phyloP scores from a whole-genome alignment of 2,329 filamentous ascomycete genomes.

The Periglandula ipomoeae region DNA sequence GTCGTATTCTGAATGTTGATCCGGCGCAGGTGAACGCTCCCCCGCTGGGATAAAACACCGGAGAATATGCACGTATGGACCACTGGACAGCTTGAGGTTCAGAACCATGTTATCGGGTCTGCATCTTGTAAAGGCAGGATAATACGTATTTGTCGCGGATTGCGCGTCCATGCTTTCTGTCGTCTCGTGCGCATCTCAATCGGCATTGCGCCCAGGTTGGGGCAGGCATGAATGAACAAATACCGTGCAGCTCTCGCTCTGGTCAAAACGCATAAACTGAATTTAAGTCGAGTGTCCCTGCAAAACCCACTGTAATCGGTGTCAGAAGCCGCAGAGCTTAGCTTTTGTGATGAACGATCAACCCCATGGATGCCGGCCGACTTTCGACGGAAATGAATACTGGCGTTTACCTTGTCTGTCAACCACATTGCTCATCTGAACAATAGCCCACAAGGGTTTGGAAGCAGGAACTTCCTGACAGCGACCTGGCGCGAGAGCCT shows the following conservation, averaged over 20 bases:
- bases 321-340: too few species aligned
- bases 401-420: background rate
- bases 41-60: background rate
- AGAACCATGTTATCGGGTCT: background rate
- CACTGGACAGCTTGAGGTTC: background rate
- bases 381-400: background rate
- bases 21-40: background rate
- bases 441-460: background rate
- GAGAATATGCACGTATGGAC: background rate
- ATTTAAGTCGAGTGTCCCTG: too few species aligned
- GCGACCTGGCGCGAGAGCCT: background rate
- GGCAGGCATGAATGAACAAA: too few species aligned
- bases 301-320: too few species aligned
- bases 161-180: background rate
- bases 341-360: too few species aligned
- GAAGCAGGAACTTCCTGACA: background rate
- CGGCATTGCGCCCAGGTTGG: too few species aligned
- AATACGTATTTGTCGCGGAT: too few species aligned
- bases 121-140: too few species aligned
- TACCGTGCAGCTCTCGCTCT: too few species aligned
- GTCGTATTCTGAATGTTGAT: background rate
- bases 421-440: background rate
- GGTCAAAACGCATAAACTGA: too few species aligned
- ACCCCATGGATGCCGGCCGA: background rate
- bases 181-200: background rate